phyloP scores from a whole-genome alignment of 2,329 filamentous ascomycete species.

The Shiraia sp. region DNA sequence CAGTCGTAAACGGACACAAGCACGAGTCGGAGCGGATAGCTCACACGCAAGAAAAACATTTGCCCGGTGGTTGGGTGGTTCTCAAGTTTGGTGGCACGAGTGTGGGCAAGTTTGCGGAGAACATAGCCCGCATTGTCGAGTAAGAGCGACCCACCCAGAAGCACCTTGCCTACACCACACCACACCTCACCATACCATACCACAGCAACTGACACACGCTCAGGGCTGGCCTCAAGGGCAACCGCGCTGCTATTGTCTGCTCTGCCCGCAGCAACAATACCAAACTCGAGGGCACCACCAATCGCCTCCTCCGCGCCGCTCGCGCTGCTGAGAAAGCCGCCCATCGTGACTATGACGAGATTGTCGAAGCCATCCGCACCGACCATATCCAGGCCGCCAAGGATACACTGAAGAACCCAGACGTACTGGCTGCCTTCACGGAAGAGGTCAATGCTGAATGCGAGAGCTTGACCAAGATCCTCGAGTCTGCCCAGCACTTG shows the following conservation, averaged over 20 bases:
- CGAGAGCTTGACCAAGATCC: slow-evolving; percentile 74
- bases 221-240: slow-evolving; percentile 60
- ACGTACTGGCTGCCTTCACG: slow-evolving; percentile 59
- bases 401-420: slow-evolving; percentile 45
- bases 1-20: slow-evolving; percentile 36
- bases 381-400: slow-evolving; percentile 80
- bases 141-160: slow-evolving; percentile 18
- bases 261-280: slow-evolving; percentile 93
- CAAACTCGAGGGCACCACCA: slow-evolving; percentile 93
- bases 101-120: slow-evolving; percentile 84
- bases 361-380: slow-evolving; percentile 78
- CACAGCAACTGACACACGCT: slow-evolving; percentile 55
- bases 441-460: slow-evolving; percentile 77
- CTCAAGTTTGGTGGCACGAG: slow-evolving; percentile 97
- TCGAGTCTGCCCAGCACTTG: slow-evolving; percentile 64
- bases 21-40: slow-evolving; percentile 45
- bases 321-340: slow-evolving; percentile 49
- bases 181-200: too few species aligned
- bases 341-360: slow-evolving; percentile 64
- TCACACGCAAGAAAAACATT: slow-evolving; percentile 51
- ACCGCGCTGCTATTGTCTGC: slow-evolving; percentile 89
- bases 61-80: slow-evolving; percentile 72
- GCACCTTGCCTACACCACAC: not conserved
- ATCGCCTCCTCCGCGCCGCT: slow-evolving; percentile 59
- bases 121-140: slow-evolving; percentile 66